phyloP scores from a whole-genome alignment of 495 filamentous ascomycete genomes.

The Podospora australis region DNA sequence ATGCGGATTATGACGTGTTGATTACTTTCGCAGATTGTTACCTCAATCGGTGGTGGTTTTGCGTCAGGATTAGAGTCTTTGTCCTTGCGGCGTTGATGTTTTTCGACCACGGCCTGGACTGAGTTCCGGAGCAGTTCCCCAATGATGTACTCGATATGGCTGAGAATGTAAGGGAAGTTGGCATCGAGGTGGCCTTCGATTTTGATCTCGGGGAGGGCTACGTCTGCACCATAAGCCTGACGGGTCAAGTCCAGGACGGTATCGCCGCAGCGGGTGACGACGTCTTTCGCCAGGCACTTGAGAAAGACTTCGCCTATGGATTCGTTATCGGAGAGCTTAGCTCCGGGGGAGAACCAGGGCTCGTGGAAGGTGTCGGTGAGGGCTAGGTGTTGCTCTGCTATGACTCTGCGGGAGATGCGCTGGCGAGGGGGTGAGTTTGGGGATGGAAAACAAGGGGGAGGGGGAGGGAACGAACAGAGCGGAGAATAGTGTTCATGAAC shows the following conservation, averaged over 20 bases:
- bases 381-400: constrained; percentile 94
- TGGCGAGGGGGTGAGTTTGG: constrained; percentile 22
- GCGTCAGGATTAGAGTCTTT: constrained; percentile 22
- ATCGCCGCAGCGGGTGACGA: constrained; percentile 74
- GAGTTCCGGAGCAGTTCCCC: constrained; percentile 94
- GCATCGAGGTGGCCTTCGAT: constrained; percentile 81
- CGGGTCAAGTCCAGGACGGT: constrained; percentile 62
- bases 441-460: neutral
- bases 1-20: constrained; percentile 97
- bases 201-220: constrained; percentile 70
- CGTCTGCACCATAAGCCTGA: constrained; percentile 61
- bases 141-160: constrained; percentile 93
- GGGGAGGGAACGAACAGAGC: constrained; percentile 62
- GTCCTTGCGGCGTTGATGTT: constrained; percentile 28
- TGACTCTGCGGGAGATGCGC: constrained; percentile 92
- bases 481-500: constrained; percentile 90
- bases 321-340: constrained; percentile 66
- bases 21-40: constrained; percentile 86
- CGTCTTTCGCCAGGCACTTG: constrained; percentile 85
- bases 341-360: constrained; percentile 83
- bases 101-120: constrained; percentile 83
- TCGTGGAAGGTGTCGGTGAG: constrained; percentile 95
- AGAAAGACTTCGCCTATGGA: constrained; percentile 95
- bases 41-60: constrained; percentile 73
- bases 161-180: constrained; percentile 93